Evolutionary conservation across 2,329 filamentous ascomycete genomes (phyloP), one percentile per base, ranked within the genome.

Genomic region (Gaeumannomyces tritici): DNA sequence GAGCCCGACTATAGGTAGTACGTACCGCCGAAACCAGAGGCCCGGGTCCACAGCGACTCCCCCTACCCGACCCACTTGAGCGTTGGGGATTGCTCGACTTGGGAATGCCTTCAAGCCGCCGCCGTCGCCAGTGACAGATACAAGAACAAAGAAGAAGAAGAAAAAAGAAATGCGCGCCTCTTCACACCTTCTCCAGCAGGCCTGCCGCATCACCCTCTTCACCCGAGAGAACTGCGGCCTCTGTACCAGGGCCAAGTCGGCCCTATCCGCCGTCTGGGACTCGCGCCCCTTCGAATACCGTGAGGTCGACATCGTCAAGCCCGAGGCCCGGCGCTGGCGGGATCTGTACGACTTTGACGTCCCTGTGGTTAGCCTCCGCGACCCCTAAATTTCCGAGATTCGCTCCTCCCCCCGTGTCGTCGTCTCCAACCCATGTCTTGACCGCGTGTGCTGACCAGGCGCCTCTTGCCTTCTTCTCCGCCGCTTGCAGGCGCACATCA

Each of bases 311-410:
- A 84, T 93, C 59, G 84, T 89, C 75, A 80, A 82, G 59, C 79
- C 82, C 0, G 82, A 85, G 29, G 80, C 81, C 21, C 82, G 84
- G 65, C 75, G 78, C 28, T 93, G 90, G 90, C 86, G 83, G 69
- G 80, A 87, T 59, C 70, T 91, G 1, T 93, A 93, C 71, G 89
- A 92, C 63, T 90, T 92, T 71, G 90, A 93, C 67, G 89, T 90
- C 9, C 90, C 90, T 0, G 90, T 93, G 70, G 89, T 93, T 77
- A 69, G 81, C 63, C 26, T n/a, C n/a, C 15, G 21, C 7, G 15
- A 13, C 13, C 2, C 55, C 35, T 1, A 7, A n/a, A n/a, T n/a
- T n/a, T n/a, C n/a, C n/a, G n/a, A n/a, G n/a, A n/a, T n/a, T n/a
- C n/a, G n/a, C n/a, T n/a, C n/a, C n/a, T n/a, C n/a, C n/a, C n/a